Percentiles rank a stretch among this genome's conserved stretches.
phyloP scores from a whole-genome alignment of 2,329 filamentous ascomycete species.

The Cladosporium velox region DNA sequence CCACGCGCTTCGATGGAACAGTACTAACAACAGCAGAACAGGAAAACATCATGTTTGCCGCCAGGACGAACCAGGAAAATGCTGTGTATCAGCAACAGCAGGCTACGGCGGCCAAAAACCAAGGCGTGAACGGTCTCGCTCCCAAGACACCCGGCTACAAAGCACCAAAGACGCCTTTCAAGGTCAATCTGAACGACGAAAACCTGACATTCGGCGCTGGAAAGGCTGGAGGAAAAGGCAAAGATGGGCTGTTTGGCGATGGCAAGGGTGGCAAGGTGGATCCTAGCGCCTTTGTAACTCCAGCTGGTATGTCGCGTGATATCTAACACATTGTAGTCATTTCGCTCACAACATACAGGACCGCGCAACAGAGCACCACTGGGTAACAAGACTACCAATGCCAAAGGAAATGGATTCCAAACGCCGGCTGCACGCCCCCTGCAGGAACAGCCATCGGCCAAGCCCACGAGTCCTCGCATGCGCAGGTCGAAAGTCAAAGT shows the following conservation, averaged over 20 bases:
- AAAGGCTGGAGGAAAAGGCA: conserved; percentile 60
- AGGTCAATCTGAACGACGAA: conserved; percentile 77
- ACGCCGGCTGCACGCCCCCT: conserved; percentile 59
- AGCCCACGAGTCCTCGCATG: conserved; percentile 60
- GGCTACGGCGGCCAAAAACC: conserved; percentile 70
- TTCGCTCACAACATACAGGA: conserved; percentile 43
- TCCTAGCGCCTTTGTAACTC: conserved; percentile 71
- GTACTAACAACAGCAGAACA: neutral
- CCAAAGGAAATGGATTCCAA: conserved; percentile 71
- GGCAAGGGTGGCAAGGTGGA: conserved; percentile 56
- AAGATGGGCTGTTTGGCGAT: conserved; percentile 56
- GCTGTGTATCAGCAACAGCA: conserved; percentile 73
- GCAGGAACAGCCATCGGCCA: conserved; percentile 49
- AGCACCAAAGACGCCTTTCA: conserved; percentile 80
- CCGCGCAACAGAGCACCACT: conserved; percentile 75
- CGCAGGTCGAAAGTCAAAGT: conserved; percentile 60
- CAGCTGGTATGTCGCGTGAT: conserved; percentile 63
- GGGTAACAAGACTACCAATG: conserved; percentile 95
- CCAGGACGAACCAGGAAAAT: conserved; percentile 82
- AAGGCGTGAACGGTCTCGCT: conserved; percentile 60
- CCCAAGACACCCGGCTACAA: conserved; percentile 79
- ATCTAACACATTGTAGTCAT: neutral
- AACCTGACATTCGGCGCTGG: conserved; percentile 68
- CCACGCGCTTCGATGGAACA: neutral
- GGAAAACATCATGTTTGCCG: conserved; percentile 64